phyloP scores from a whole-genome alignment of 352 stramenopile species.

The Globisporangium heterothallicum region DNA sequence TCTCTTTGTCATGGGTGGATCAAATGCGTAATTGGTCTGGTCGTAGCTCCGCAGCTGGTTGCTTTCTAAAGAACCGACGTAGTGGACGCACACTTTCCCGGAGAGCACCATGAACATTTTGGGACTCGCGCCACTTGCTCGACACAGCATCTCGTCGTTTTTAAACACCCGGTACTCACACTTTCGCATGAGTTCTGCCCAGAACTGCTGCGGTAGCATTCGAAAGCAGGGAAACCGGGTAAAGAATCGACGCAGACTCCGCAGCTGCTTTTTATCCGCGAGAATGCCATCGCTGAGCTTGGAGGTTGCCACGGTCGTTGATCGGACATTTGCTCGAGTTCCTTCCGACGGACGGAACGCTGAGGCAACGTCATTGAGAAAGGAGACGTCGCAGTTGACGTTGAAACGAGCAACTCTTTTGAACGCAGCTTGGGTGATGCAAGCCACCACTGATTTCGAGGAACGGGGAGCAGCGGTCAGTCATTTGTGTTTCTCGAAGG shows the following conservation, averaged over 20 bases:
- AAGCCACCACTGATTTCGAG: constrained; percentile 22
- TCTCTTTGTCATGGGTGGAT: background rate
- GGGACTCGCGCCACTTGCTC: constrained; percentile 7
- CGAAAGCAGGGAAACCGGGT: constrained; percentile 35
- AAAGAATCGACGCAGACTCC: constrained; percentile 24
- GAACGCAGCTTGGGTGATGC: constrained; percentile 33
- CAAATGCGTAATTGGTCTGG: constrained; percentile 6
- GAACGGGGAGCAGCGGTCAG: background rate
- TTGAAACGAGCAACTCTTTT: constrained; percentile 32
- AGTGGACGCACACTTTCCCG: constrained; percentile 34
- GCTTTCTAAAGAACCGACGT: constrained; percentile 13
- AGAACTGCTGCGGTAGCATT: constrained; percentile 21
- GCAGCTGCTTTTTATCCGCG: background rate
- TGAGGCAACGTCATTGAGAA: constrained; percentile 18
- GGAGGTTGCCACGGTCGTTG: constrained; percentile 6
- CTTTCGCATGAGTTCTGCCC: constrained; percentile 24
- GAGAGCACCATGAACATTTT: constrained; percentile 36
- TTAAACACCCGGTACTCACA: constrained; percentile 22
- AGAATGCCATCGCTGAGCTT: constrained; percentile 6
- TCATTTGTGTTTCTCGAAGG: background rate
- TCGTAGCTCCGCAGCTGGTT: constrained; percentile 6
- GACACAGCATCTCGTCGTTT: constrained; percentile 26
- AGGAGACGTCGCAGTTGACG: constrained; percentile 17
- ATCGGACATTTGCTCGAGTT: constrained; percentile 4
- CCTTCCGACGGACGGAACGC: constrained; percentile 12